phyloP scores from a whole-genome alignment of 495 filamentous ascomycete genomes.

The Beverwykella pulmonaria region DNA sequence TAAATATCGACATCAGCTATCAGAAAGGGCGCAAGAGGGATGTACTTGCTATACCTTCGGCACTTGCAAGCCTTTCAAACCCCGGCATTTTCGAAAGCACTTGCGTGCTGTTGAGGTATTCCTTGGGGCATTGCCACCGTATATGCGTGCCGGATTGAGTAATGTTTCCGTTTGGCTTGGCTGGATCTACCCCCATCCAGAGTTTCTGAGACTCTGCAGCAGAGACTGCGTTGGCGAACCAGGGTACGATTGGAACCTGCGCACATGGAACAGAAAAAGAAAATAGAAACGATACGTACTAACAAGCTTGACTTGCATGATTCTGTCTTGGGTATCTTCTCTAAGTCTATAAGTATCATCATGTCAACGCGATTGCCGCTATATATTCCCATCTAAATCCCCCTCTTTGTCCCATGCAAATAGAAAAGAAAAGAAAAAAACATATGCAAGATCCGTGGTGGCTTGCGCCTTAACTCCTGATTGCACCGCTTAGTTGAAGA shows the following conservation, averaged over 20 bases:
- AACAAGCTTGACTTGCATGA: not conserved
- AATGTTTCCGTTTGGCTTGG: not conserved
- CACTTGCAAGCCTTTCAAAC: not conserved
- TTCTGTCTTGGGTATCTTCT: not conserved
- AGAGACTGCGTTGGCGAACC: not conserved
- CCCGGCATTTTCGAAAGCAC: too few relatives aligned
- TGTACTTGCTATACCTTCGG: not conserved
- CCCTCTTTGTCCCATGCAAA: not conserved
- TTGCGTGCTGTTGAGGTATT: not conserved
- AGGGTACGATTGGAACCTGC: not conserved
- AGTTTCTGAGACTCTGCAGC: not conserved
- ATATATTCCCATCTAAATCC: not conserved
- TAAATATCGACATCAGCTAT: not conserved
- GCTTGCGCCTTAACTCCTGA: slow-evolving; percentile 15
- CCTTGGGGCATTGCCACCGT: not conserved
- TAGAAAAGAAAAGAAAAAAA: slow-evolving; percentile 2
- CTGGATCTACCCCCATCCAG: not conserved
- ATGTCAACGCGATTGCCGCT: slow-evolving; percentile 1
- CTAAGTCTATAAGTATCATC: slow-evolving; percentile 11
- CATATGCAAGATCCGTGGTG: slow-evolving; percentile 8
- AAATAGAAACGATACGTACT: not conserved
- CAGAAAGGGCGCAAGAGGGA: not conserved
- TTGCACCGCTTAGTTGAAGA: slow-evolving; percentile 14
- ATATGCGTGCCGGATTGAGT: not conserved
- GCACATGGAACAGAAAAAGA: not conserved